Evolutionary conservation across 2,329 filamentous ascomycete genomes (phyloP), one percentile per base, ranked within the genome.

Genomic region (Aureobasidium subglaciale): DNA sequence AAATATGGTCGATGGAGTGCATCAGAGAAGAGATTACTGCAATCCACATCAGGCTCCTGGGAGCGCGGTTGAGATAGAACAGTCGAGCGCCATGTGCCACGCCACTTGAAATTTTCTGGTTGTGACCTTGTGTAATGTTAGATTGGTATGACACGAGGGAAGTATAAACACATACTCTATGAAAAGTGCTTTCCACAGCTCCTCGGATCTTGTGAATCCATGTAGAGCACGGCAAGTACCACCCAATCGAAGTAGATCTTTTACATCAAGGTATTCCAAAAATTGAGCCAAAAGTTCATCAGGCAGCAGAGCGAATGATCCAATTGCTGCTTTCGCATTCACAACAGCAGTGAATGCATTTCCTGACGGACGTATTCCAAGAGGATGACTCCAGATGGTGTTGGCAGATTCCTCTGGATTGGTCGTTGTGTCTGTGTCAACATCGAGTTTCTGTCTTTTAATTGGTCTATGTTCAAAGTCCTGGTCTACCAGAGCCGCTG

Each of bases 1-100:
- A 88, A 86, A 69, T 95, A 97, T 0, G 92, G 92, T 9, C 91
- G 83, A 70, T 96, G 89, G 22, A 97, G 78, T 7, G 88, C 84
- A 70, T 99, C 92, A 13, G 92, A 96, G 70, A 88, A 97, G 50
- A 97, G 83, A 63, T 84, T 82, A 50, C 79, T 79, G 71, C 91
- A 96, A 62, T 87, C 79, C 32, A 95, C 74, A 11, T 71, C 75
- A 34, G 82, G 77, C 45, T 80, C 75, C 56, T 77, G 73, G 13
- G 71, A 69, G 13, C 76, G 68, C 1, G 77, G 74, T 13, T 88
- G 74, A 32, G 78, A 78, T 35, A 95, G 78, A 63, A 86, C 82
- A 0, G 90, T 95, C 27, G 85, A 83, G 62, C 88, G 84, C 92
- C 92, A 97, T 53, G 87, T 87, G 41, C 89, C 88, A 64, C 77